Conservation (phyloP, 1,284 basidiomycete genomes). For the Tetrapyrgos nigripes region DNA sequence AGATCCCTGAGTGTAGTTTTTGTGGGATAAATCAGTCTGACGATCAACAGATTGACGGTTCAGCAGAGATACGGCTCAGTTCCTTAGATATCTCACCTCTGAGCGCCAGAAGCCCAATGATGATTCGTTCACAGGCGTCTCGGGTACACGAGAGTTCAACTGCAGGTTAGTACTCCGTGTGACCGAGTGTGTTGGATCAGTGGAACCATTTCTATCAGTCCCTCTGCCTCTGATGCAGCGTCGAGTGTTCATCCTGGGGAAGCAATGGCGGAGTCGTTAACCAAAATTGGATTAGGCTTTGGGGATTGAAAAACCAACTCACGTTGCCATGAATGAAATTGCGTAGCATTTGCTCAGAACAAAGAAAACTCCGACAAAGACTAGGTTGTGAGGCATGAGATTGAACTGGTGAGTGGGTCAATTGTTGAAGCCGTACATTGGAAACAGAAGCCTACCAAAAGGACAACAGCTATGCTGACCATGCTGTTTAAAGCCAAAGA, state of each 20-base stretch:
- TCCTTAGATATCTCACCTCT: not conserved
- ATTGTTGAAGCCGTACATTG: no score
- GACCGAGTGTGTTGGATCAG: not conserved
- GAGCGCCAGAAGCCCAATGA: not conserved
- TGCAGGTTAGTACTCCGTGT: not conserved
- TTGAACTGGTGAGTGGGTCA: no score
- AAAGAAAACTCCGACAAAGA: conserved; percentile 66
- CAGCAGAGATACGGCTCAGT: not conserved
- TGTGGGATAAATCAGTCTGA: no score
- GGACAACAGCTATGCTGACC: conserved; percentile 60
- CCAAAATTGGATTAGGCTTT: conserved; percentile 8
- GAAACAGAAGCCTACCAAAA: conserved; percentile 55
- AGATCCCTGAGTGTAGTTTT: not conserved
- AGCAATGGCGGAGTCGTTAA: not conserved
- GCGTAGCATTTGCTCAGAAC: conserved; percentile 71
- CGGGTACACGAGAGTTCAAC: not conserved
- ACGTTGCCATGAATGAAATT: conserved; percentile 74
- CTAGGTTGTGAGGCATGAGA: conserved; percentile 57
- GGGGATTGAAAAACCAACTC: conserved; percentile 24
- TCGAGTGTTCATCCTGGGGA: conserved; percentile 59
- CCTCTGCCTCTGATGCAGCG: conserved; percentile 49
- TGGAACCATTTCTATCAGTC: conserved; percentile 44
- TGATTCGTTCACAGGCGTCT: not conserved
- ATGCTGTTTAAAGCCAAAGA: conserved; percentile 41
- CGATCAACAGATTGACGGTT: no score